Evolutionary conservation across 306 rosid species (phyloP).

Genomic region (Quercus wislizeni): DNA sequence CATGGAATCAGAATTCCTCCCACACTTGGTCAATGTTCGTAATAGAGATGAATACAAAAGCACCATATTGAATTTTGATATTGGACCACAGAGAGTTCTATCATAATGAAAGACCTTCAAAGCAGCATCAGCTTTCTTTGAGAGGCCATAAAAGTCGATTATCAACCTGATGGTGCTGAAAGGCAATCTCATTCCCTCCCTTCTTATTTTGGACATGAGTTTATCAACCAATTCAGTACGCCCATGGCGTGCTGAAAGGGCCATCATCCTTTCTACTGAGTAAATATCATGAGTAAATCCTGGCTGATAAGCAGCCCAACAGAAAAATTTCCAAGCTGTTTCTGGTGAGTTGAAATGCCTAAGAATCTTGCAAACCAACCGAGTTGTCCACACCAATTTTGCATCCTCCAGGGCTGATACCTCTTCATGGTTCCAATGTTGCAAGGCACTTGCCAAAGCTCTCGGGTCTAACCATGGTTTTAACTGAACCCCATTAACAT

Average conservation of each 20-base stretch:
- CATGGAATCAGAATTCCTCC: conserved; percentile 54
- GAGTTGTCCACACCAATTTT: conserved; percentile 70
- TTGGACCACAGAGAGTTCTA: conserved; percentile 53
- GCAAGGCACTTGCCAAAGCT: conserved; percentile 63
- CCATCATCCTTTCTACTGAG: conserved; percentile 72
- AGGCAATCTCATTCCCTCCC: conserved; percentile 71
- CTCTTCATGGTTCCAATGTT: conserved; percentile 63
- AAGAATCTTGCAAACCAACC: conserved; percentile 73
- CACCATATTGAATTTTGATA: conserved; percentile 60
- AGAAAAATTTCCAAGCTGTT: conserved; percentile 79
- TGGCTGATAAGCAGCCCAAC: conserved; percentile 72
- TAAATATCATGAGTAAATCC: conserved; percentile 75
- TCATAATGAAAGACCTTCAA: conserved; percentile 60
- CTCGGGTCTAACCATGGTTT: conserved; percentile 84
- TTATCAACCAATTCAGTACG: conserved; percentile 55
- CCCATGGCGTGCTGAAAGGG: conserved; percentile 68
- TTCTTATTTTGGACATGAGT: conserved; percentile 60
- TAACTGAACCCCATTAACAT: conserved; percentile 31
- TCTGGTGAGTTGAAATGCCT: conserved; percentile 61
- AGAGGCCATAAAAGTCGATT: conserved; percentile 73
- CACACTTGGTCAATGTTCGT: conserved; percentile 67
- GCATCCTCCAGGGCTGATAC: conserved; percentile 64
- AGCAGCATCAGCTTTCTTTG: conserved; percentile 79
- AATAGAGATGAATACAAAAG: conserved; percentile 72
- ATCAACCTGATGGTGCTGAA: conserved; percentile 67